phyloP scores from a whole-genome alignment of 164 flowering plant species.

The Euptelea pleiosperma region DNA sequence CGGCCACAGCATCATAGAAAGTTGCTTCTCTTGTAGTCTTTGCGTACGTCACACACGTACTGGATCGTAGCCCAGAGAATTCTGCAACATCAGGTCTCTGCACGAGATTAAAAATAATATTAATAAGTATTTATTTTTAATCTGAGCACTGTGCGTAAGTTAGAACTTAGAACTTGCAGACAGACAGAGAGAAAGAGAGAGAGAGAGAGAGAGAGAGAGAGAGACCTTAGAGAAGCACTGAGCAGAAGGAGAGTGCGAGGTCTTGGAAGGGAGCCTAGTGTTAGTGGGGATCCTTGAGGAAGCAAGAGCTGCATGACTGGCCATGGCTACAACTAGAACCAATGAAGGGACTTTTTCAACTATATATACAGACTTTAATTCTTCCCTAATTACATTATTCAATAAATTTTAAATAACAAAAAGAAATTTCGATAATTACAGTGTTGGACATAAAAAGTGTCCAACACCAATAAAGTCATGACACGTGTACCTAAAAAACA shows the following conservation, averaged over 20 bases:
- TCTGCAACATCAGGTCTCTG: constrained; percentile 73
- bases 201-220: constrained; percentile 10
- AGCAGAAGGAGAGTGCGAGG: constrained; percentile 48
- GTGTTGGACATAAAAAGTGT: background rate
- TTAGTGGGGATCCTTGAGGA: constrained; percentile 73
- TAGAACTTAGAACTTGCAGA: too few species aligned
- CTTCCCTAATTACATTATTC: background rate
- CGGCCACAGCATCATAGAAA: constrained; percentile 66
- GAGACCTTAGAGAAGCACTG: constrained; percentile 70
- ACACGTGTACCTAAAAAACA: background rate
- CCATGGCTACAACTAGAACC: constrained; percentile 72
- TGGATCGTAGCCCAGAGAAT: constrained; percentile 70
- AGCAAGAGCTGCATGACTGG: constrained; percentile 86
- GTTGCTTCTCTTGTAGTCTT: constrained; percentile 53
- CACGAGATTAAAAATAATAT: constrained; percentile 10
- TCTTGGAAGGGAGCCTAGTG: constrained; percentile 59
- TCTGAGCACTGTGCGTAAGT: too few species aligned
- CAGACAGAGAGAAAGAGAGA: too few species aligned
- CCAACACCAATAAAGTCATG: background rate
- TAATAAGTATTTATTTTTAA: too few species aligned
- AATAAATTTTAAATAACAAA: background rate
- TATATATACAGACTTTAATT: constrained; percentile 12
- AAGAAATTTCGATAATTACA: background rate
- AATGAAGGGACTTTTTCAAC: constrained; percentile 8
- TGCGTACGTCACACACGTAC: constrained; percentile 42